These are phyloP conservation scores for Leptomonas seymouri DNA, from an alignment of 208 protist species.

Conservation along the genomic window DNA sequence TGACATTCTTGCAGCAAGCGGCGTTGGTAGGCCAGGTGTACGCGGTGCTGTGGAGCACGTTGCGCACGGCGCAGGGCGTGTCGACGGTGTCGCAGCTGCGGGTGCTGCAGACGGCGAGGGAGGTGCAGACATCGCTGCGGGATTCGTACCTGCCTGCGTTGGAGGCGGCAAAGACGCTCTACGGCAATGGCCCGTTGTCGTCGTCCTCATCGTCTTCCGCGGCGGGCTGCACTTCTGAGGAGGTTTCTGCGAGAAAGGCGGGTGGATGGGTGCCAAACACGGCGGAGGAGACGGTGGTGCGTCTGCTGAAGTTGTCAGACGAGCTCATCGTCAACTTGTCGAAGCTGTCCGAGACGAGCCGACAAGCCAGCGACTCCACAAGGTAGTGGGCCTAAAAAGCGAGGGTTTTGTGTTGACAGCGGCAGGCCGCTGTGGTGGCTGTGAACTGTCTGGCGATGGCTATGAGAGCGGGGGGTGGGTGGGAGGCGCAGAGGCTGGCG, in stretches of 20 bases:
- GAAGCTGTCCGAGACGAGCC: slow-evolving; percentile 17
- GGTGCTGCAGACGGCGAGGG: slow-evolving; percentile 38
- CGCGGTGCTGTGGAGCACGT: slow-evolving; percentile 64
- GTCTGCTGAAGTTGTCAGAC: slow-evolving; percentile 49
- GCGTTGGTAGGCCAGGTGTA: slow-evolving; percentile 66
- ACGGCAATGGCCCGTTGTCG: slow-evolving; percentile 8
- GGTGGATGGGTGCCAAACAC: slow-evolving; percentile 51
- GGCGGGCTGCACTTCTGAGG: not conserved
- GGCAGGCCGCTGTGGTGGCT: no score
- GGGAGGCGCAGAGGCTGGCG: no score
- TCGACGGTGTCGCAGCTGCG: slow-evolving; percentile 44
- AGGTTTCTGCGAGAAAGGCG: not conserved
- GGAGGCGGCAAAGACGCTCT: slow-evolving; percentile 25
- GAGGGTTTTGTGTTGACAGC: not conserved
- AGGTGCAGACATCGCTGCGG: slow-evolving; percentile 42
- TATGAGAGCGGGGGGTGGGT: no score
- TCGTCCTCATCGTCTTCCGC: not conserved
- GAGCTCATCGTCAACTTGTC: slow-evolving; percentile 44
- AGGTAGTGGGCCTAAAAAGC: not conserved
- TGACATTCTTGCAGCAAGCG: slow-evolving; percentile 59
- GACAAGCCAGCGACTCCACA: not conserved
- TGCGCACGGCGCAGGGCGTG: slow-evolving; percentile 54
- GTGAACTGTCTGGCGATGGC: no score
- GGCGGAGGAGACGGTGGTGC: slow-evolving; percentile 51
- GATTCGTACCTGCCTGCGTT: slow-evolving; percentile 34